These are phyloP conservation scores for Rosa persica DNA, from an alignment of 306 rosid species.

Conservation along the genomic window DNA sequence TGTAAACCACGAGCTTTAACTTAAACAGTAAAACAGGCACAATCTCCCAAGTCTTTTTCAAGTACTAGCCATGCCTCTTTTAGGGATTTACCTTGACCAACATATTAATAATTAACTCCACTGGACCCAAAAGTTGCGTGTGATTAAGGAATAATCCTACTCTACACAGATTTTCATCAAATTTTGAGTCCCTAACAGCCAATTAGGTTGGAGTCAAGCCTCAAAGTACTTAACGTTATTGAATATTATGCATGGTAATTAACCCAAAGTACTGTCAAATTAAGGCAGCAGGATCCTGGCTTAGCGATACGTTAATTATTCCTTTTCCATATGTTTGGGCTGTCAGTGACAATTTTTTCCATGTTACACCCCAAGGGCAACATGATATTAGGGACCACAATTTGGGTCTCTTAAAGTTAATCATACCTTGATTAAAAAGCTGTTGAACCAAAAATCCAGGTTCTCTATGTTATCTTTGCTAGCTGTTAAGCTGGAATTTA, in stretches of 20 bases:
- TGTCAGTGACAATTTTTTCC: slow-evolving; percentile 56
- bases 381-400: slow-evolving; percentile 74
- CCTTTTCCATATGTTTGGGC: slow-evolving; percentile 48
- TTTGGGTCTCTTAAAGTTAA: slow-evolving; percentile 65
- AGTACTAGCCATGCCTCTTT: slow-evolving; percentile 23
- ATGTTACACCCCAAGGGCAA: slow-evolving; percentile 60
- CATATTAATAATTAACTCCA: background rate
- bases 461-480: slow-evolving; percentile 10
- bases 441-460: background rate
- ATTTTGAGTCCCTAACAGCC: slow-evolving; percentile 37
- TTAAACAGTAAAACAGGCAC: slow-evolving; percentile 15
- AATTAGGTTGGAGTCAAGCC: slow-evolving; percentile 46
- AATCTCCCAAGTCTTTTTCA: slow-evolving; percentile 35
- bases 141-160: slow-evolving; percentile 12
- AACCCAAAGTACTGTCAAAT: slow-evolving; percentile 28
- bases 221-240: background rate
- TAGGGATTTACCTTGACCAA: slow-evolving; percentile 25
- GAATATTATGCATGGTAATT: slow-evolving; percentile 13
- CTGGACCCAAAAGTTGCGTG: slow-evolving; percentile 41
- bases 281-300: slow-evolving; percentile 55
- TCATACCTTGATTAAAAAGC: slow-evolving; percentile 39
- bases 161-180: slow-evolving; percentile 30
- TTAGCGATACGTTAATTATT: slow-evolving; percentile 54
- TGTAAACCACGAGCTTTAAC: slow-evolving; percentile 31
- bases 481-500: slow-evolving; percentile 13